Conservation (phyloP, 1,284 basidiomycete genomes). For the Filobasidium uniguttulatum region DNA sequence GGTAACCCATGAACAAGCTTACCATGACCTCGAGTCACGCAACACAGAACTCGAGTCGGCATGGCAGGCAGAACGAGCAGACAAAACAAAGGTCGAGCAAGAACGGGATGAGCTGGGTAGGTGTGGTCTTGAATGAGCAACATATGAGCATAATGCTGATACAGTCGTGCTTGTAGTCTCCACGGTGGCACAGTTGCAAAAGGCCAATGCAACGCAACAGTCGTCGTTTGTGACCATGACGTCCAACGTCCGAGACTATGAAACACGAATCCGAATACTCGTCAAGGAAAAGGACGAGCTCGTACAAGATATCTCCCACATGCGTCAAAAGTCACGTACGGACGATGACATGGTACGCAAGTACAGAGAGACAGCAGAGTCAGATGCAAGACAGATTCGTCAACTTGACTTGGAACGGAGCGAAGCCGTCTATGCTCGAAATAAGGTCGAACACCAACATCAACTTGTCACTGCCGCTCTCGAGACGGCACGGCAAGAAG, state of each 20-base stretch:
- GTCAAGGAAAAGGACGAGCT: slow-evolving; percentile 13
- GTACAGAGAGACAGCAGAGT: slow-evolving; percentile 13
- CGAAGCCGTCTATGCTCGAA: slow-evolving; percentile 11
- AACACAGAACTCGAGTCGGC: slow-evolving; percentile 2
- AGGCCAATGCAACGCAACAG: slow-evolving; percentile 5
- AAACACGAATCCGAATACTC: slow-evolving; percentile 10
- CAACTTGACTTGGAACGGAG: slow-evolving; percentile 13
- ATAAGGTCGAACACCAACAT: slow-evolving; percentile 14
- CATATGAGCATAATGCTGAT: not conserved
- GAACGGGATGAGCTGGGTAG: slow-evolving; percentile 11
- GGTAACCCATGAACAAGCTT: slow-evolving; percentile 13
- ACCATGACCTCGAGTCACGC: slow-evolving; percentile 10
- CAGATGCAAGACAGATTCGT: slow-evolving; percentile 11
- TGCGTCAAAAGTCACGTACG: slow-evolving; percentile 11
- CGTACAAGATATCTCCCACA: slow-evolving; percentile 6
- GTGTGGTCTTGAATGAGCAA: not conserved
- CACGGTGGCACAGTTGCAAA: slow-evolving; percentile 7
- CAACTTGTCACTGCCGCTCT: slow-evolving; percentile 9
- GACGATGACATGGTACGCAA: slow-evolving; percentile 12
- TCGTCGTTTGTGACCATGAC: slow-evolving; percentile 5
- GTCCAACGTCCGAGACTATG: slow-evolving; percentile 7
- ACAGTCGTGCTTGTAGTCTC: not conserved
- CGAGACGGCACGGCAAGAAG: slow-evolving; percentile 10
- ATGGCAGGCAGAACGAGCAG: slow-evolving; percentile 4
- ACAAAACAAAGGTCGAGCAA: slow-evolving; percentile 7